Percentiles rank a stretch among this genome's conserved stretches.
Evolutionary conservation across 371 early-diverging fungal species (phyloP).

Genomic region (Mucor indicus): DNA sequence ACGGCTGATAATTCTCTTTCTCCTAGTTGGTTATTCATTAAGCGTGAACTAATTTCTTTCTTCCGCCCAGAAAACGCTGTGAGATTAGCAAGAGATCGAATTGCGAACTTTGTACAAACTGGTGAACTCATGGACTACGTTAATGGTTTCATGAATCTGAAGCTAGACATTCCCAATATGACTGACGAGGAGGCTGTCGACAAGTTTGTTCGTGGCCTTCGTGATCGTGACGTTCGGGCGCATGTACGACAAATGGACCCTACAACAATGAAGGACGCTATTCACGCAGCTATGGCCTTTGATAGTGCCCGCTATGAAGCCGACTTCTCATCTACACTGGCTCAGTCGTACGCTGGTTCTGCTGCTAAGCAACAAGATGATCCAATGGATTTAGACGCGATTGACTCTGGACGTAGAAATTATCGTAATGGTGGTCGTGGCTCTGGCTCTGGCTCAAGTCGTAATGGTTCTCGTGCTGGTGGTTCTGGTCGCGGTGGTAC

Average conservation of each 20-base stretch:
- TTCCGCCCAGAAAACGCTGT: conserved; percentile 6
- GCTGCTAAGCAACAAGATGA: not conserved
- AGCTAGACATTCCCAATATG: conserved; percentile 1
- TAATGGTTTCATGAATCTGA: conserved; percentile 1
- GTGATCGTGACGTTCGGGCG: not conserved
- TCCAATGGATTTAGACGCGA: not conserved
- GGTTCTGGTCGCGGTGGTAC: no score
- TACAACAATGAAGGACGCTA: conserved; percentile 29
- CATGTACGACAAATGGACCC: conserved; percentile 59
- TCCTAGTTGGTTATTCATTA: not conserved
- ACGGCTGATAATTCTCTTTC: not conserved
- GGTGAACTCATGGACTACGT: conserved; percentile 2
- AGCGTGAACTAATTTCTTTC: not conserved
- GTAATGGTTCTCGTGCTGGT: not conserved
- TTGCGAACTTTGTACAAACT: conserved; percentile 6
- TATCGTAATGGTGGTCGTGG: not conserved
- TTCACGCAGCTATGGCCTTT: not conserved
- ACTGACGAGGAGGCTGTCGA: conserved; percentile 8
- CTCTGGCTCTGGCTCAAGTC: no score
- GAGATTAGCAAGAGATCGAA: conserved; percentile 2
- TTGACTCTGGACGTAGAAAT: not conserved
- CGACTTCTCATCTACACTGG: not conserved
- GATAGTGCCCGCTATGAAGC: conserved; percentile 8
- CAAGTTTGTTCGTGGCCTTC: conserved; percentile 5
- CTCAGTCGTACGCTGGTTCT: not conserved